A percentile compares a stretch with the other conserved stretches of the same genome.
phyloP scores from a whole-genome alignment of 768 basidiomycete species.

The Tylopilus cervinicoccineus region DNA sequence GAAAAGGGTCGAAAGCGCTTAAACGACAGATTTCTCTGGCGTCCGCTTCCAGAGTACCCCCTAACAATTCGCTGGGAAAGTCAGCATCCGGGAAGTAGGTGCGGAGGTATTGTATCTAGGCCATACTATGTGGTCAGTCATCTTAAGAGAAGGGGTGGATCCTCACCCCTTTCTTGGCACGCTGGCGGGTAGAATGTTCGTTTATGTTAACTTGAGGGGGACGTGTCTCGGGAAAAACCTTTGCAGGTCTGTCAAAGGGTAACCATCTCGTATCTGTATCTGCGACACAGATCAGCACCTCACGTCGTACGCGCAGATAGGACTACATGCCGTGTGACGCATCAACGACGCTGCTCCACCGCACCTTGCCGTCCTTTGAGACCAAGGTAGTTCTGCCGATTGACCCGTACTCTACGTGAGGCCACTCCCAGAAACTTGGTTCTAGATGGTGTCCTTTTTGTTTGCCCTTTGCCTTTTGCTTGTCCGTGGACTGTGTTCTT shows the following conservation, averaged over 20 bases:
- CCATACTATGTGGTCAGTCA: background rate
- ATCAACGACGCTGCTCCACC: slow-evolving; percentile 49
- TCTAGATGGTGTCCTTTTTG: slow-evolving; percentile 29
- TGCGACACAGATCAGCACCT: slow-evolving; percentile 16
- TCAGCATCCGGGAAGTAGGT: slow-evolving; percentile 71
- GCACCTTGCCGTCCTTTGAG: slow-evolving; percentile 38
- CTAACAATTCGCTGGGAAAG: slow-evolving; percentile 63
- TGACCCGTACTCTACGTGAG: slow-evolving; percentile 53
- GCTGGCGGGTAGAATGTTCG: slow-evolving; percentile 38
- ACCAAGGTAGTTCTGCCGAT: slow-evolving; percentile 54
- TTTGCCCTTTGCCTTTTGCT: slow-evolving; percentile 11
- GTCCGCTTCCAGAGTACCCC: slow-evolving; percentile 50
- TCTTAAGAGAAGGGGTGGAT: background rate
- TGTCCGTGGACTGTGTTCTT: slow-evolving; percentile 21
- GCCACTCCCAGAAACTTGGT: slow-evolving; percentile 40
- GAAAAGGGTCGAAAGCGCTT: slow-evolving; percentile 50
- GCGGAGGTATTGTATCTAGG: slow-evolving; percentile 67
- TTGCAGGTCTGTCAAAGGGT: slow-evolving; percentile 30
- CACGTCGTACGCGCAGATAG: background rate
- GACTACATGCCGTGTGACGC: slow-evolving; percentile 22
- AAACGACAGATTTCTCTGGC: slow-evolving; percentile 32
- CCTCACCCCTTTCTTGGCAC: slow-evolving; percentile 65
- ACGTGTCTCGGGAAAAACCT: slow-evolving; percentile 59
- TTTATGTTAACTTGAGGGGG: slow-evolving; percentile 30
- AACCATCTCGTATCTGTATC: slow-evolving; percentile 33